A percentile compares a stretch with the other conserved stretches of the same genome.
phyloP scores from a whole-genome alignment of 805 yeast genomes.

The Zygosaccharomyces kombuchaensis region DNA sequence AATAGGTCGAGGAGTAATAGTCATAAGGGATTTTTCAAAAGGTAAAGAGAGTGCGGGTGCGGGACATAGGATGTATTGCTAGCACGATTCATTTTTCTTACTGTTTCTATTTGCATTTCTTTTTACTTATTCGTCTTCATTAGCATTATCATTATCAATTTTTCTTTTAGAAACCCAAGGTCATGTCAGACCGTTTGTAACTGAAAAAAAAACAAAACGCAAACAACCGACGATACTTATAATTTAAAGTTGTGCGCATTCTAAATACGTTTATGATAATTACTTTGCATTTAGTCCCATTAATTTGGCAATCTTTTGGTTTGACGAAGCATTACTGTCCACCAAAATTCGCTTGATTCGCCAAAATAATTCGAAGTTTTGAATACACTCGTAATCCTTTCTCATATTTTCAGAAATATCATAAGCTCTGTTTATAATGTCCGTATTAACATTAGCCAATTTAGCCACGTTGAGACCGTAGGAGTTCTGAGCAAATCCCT shows the following conservation, averaged over 20 bases:
- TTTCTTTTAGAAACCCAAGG: neutral
- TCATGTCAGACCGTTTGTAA: neutral
- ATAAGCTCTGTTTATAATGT: slow-evolving; percentile 44
- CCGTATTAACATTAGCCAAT: slow-evolving; percentile 56
- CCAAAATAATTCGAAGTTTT: slow-evolving; percentile 8
- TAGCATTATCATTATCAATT: neutral
- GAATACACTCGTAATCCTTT: slow-evolving; percentile 10
- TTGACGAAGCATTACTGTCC: neutral
- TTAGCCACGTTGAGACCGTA: slow-evolving; percentile 85
- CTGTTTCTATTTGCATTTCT: neutral
- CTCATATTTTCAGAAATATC: slow-evolving; percentile 25
- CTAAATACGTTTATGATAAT: neutral
- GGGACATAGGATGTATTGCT: neutral
- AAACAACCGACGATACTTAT: neutral
- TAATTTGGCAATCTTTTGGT: slow-evolving; percentile 6
- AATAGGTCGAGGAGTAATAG: slow-evolving; percentile 40
- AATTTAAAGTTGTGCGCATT: neutral
- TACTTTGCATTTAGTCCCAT: slow-evolving; percentile 4
- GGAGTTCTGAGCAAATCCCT: slow-evolving; percentile 55
- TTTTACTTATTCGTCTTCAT: neutral
- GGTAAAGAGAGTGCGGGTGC: slow-evolving; percentile 10
- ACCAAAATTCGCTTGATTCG: slow-evolving; percentile 11
- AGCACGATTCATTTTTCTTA: neutral
- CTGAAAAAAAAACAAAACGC: neutral
- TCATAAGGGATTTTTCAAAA: slow-evolving; percentile 34